These are phyloP conservation scores for Sporothrix curviconia DNA, from an alignment of 2,329 filamentous ascomycete genomes.

Conservation along the genomic window DNA sequence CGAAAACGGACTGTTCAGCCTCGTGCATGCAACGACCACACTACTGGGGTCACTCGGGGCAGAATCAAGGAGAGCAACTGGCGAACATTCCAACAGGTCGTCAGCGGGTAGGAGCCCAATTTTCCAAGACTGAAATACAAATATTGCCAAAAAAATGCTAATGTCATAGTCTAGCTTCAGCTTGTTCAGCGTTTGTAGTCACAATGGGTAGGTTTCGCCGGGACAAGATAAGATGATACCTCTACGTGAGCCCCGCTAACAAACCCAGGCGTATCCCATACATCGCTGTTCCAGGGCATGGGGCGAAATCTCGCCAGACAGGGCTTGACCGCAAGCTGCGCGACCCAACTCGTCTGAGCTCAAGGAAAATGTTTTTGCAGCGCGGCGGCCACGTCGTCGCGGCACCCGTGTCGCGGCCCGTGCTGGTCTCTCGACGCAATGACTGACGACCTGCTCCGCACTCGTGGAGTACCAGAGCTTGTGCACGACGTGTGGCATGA, in stretches of 20 bases:
- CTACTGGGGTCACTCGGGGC: slow-evolving; percentile 93
- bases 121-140: no score
- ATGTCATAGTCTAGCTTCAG: no score
- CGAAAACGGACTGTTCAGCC: slow-evolving; percentile 92
- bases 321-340: slow-evolving; percentile 93
- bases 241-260: no score
- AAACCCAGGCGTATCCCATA: slow-evolving; percentile 76
- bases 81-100: slow-evolving; percentile 80
- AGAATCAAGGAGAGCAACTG: slow-evolving; percentile 82
- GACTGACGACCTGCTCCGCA: slow-evolving; percentile 99
- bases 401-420: slow-evolving; percentile 70
- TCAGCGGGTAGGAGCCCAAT: slow-evolving; percentile 54
- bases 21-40: slow-evolving; percentile 86
- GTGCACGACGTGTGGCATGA: slow-evolving; percentile 58
- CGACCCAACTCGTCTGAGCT: slow-evolving; percentile 94
- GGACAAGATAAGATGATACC: no score
- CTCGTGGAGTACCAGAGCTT: slow-evolving; percentile 76
- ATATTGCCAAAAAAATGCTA: no score
- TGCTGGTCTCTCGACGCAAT: slow-evolving; percentile 86
- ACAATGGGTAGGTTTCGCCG: slow-evolving; percentile 93
- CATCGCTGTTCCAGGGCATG: slow-evolving; percentile 86
- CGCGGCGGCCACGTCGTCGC: slow-evolving; percentile 46
- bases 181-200: slow-evolving; percentile 95
- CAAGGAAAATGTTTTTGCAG: slow-evolving; percentile 91
- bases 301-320: slow-evolving; percentile 88